Percentiles rank a stretch among this genome's conserved stretches.
Evolutionary conservation across 768 basidiomycete genomes (phyloP).

Genomic region (Termitomyces sp.): DNA sequence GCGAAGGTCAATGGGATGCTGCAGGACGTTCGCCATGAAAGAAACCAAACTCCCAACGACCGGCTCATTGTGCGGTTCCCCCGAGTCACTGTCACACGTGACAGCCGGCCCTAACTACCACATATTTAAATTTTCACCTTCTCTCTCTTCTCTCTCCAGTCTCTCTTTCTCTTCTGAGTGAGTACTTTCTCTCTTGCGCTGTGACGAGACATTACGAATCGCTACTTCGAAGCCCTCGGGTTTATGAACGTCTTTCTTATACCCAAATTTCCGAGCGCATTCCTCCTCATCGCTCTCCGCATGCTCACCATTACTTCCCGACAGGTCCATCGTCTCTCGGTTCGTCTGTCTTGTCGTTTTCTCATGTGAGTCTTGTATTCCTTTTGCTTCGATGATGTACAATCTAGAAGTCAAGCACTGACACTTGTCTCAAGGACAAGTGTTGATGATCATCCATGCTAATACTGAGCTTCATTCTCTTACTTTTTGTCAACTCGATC

Average conservation of each 20-base stretch:
- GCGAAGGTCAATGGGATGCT: slow-evolving; percentile 49
- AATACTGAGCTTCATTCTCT: slow-evolving; percentile 59
- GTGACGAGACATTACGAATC: slow-evolving; percentile 76
- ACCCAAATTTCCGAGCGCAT: slow-evolving; percentile 87
- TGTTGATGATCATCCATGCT: slow-evolving; percentile 84
- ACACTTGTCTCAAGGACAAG: slow-evolving; percentile 66
- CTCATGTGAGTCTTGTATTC: slow-evolving; percentile 22
- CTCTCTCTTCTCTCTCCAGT: slow-evolving; percentile 5
- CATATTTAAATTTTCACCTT: slow-evolving; percentile 4
- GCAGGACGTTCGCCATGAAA: slow-evolving; percentile 67
- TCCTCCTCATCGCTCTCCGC: slow-evolving; percentile 6
- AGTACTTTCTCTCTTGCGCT: slow-evolving; percentile 19
- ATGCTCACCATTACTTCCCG: slow-evolving; percentile 5
- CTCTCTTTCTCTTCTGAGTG: slow-evolving; percentile 23
- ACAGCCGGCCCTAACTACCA: slow-evolving; percentile 30
- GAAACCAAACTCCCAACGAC: neutral
- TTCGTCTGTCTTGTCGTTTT: neutral
- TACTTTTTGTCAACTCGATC: neutral
- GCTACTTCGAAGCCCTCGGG: slow-evolving; percentile 77
- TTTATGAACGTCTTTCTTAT: slow-evolving; percentile 65
- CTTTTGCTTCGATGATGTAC: slow-evolving; percentile 42
- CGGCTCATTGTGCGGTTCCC: neutral
- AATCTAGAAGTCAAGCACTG: slow-evolving; percentile 92
- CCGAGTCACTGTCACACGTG: slow-evolving; percentile 3
- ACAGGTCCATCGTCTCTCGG: neutral